phyloP scores from a whole-genome alignment of 345 rosid species.

The Corchorus capsularis region DNA sequence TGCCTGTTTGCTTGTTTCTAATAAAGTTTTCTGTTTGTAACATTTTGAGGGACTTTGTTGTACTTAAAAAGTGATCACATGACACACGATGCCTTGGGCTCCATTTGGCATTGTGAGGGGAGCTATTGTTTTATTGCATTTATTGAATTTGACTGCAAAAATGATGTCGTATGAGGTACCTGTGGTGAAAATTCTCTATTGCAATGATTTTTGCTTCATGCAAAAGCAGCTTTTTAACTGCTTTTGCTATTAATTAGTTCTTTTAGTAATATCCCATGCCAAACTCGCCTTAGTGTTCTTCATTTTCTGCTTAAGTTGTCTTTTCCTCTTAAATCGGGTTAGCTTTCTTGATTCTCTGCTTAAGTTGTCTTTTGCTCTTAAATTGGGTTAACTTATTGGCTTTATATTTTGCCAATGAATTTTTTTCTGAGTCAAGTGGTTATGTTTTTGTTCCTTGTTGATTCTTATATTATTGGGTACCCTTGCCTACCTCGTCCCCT shows the following conservation, averaged over 20 bases:
- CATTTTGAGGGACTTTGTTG: background rate
- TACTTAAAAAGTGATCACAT: background rate
- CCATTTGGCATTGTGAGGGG: background rate
- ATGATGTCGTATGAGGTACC: background rate
- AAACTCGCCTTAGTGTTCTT: background rate
- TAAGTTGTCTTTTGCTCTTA: background rate
- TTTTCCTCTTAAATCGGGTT: background rate
- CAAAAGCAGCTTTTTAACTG: background rate
- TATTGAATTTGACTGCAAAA: background rate
- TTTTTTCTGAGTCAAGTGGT: background rate
- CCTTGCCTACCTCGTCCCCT: background rate
- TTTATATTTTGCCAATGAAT: background rate
- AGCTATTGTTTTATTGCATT: background rate
- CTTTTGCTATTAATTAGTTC: background rate
- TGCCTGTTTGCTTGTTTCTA: background rate
- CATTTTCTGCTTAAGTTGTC: background rate
- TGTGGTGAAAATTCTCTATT: background rate
- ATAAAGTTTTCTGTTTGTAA: too few species aligned
- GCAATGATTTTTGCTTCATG: background rate
- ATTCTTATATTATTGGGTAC: background rate
- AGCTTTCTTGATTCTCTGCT: background rate
- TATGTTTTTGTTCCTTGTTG: background rate
- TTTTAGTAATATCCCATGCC: background rate
- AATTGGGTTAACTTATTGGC: background rate
- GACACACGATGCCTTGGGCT: background rate